Conservation (phyloP, 768 basidiomycete species). For the Phlebiopsis flavidoalba region DNA sequence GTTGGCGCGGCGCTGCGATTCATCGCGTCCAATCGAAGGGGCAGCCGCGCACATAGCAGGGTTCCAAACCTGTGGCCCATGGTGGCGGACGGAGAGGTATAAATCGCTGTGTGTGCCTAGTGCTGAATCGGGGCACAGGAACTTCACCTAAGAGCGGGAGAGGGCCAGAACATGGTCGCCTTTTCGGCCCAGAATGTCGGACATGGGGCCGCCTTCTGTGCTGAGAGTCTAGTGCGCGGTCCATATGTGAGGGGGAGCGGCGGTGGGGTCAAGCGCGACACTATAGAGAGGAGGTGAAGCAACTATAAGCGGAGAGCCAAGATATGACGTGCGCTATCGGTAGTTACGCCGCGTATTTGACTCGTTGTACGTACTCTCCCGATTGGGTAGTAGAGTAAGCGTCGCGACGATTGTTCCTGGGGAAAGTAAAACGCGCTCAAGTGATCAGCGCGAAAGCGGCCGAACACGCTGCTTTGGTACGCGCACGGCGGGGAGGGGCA, state of each 20-base stretch:
- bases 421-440: neutral
- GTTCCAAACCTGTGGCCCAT: conserved; percentile 72
- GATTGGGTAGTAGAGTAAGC: conserved; percentile 73
- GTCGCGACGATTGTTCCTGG: conserved; percentile 85
- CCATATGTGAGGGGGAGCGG: conserved; percentile 8
- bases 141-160: conserved; percentile 74
- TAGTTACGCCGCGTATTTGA: conserved; percentile 80
- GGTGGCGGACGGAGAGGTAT: conserved; percentile 7
- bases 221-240: conserved; percentile 16
- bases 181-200: conserved; percentile 82
- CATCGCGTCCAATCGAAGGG: conserved; percentile 75
- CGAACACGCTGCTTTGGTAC: neutral
- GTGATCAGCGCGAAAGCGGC: neutral
- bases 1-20: conserved; percentile 75
- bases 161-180: conserved; percentile 85
- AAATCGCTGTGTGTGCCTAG: conserved; percentile 12
- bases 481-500: no score
- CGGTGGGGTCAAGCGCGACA: conserved; percentile 26
- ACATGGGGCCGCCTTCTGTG: conserved; percentile 70
- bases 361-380: conserved; percentile 80
- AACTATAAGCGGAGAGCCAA: conserved; percentile 85
- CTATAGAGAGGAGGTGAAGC: conserved; percentile 90
- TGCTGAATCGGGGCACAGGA: neutral
- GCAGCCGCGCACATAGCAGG: conserved; percentile 81
- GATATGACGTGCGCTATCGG: conserved; percentile 84